Evolutionary conservation across 2,329 filamentous ascomycete genomes (phyloP).

Genomic region (Achaetomium macrosporum): DNA sequence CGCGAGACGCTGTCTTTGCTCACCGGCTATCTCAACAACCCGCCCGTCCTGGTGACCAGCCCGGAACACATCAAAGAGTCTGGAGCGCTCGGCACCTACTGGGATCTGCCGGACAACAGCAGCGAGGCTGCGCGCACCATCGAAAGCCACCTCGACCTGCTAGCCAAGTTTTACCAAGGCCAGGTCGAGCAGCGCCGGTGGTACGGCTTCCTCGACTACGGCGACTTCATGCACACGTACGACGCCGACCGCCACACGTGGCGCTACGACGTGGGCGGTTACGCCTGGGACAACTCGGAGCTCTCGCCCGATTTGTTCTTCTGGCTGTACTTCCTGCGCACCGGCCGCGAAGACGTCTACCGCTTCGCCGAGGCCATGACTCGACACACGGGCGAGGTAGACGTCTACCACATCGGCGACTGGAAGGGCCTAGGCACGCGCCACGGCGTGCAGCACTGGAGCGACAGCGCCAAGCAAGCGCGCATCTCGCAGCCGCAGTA

Average conservation of each 20-base stretch:
- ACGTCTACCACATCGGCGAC: conserved; percentile 54
- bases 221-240: conserved; percentile 59
- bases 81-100: conserved; percentile 50
- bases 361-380: conserved; percentile 53
- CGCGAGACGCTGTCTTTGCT: conserved; percentile 37
- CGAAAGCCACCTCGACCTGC: conserved; percentile 49
- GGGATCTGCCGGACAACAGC: conserved; percentile 36
- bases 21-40: conserved; percentile 41
- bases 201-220: conserved; percentile 60
- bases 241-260: conserved; percentile 53
- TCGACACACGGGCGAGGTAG: conserved; percentile 55
- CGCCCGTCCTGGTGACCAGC: conserved; percentile 45
- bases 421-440: conserved; percentile 56
- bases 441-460: conserved; percentile 57
- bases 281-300: conserved; percentile 61
- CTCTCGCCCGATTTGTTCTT: conserved; percentile 57
- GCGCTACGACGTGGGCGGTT: conserved; percentile 59
- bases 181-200: conserved; percentile 53
- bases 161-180: conserved; percentile 49
- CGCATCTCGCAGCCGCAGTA: conserved; percentile 55
- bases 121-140: conserved; percentile 33
- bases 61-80: conserved; percentile 46
- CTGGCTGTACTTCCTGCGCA: conserved; percentile 58
- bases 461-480: conserved; percentile 56
- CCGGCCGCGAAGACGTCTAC: conserved; percentile 51